Base-by-base conservation (phyloP, 2,329 filamentous ascomycete species). In the Penicillium sp. region DNA sequence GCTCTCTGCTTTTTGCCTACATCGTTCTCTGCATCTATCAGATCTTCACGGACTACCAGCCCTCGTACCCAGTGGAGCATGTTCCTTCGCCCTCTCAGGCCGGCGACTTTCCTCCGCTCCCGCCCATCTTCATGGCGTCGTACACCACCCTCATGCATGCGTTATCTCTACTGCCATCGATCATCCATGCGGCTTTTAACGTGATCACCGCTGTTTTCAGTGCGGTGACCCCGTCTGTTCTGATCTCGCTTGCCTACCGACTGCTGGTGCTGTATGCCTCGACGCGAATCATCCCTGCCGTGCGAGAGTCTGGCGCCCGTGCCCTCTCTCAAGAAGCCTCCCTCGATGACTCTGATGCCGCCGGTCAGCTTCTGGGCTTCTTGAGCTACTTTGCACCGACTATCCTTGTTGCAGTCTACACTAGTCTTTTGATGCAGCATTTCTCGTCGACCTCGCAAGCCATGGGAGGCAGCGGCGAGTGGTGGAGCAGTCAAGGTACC, bases 1-100 rank as follows among this genome's bases (percentile, higher is more conserved):
- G 90, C 61, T 96, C 92, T 20, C 79, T 99, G 10, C 81, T 99
- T 52, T 97, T 99, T 68, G 92, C 94, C 65, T 99, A 99, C 73
- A 85, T 96, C 55, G 94, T 96, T n/a, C 86, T 99, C 56, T 97
- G 92, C 77, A 89, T 97, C 67, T 99, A 97, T 76, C 94, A 99
- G 73, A 97, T 97, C 71, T 97, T 97, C 73, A 99, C 94, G 64
- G 94, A 99, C 74, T 97, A 97, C 74, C 84, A 92, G 61, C 91
- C 94, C 3, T 92, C 89, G 4, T 73, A 81, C 16, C 84, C 81
- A n/a, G 77, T 81, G 25, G 76, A 80, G 28, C 80, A 84, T 27
- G 69, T 71, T 14, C 75, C 78, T 42, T 74, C 75, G 14, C 74
- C 80, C 13, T 68, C 82, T 13, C 88, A 95, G 53, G 66, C 72